Evolutionary conservation across 805 yeast genomes (phyloP), one percentile per base, ranked within the genome.

Genomic region (Candida arabinofermentans): DNA sequence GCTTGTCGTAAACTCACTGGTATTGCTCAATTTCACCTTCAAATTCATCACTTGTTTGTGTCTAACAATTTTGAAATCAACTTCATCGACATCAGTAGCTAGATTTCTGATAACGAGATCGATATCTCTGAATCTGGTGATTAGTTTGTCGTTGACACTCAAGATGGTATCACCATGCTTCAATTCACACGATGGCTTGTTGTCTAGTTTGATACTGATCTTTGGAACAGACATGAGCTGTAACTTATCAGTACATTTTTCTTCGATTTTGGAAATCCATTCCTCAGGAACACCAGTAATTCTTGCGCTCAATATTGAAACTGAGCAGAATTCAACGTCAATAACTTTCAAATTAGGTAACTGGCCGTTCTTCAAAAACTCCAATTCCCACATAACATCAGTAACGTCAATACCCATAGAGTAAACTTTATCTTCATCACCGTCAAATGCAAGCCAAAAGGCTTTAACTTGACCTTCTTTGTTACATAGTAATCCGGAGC

Each of bases 241-340:
- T 34, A 83, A 71, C 53, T 86, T 80, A 54, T 84, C 87, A 24
- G 71, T 74, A 21, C 73, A 69, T 5, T 50, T 47, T 8, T 56
- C 56, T 59, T 86, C 95, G 57, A 86, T 73, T 47, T 70, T 71
- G 27, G 69, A 56, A 46, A 90, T 83, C 95, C 95, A 88, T 33
- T 77, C 78, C 51, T 86, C 91, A 0, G 93, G 77, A 18, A 89
- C 95, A n/a, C 95, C 95, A 55, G 86, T 74, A 34, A 86, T 76
- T 62, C 96, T 78, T 2, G 95, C 95, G 55, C 79, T 83, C 21
- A 80, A 73, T 19, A 88, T 69, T 2, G 86, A 74, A 26, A 84
- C 68, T 0, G 89, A 71, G 13, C 75, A 74, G 51, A 87, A 80
- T 54, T 87, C 96, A 27, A 86, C 83, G 56, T 89, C 96, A 37